Base-by-base conservation (phyloP, 192 early-diverging fungal species). In the Phycomyces blakesleeanus region DNA sequence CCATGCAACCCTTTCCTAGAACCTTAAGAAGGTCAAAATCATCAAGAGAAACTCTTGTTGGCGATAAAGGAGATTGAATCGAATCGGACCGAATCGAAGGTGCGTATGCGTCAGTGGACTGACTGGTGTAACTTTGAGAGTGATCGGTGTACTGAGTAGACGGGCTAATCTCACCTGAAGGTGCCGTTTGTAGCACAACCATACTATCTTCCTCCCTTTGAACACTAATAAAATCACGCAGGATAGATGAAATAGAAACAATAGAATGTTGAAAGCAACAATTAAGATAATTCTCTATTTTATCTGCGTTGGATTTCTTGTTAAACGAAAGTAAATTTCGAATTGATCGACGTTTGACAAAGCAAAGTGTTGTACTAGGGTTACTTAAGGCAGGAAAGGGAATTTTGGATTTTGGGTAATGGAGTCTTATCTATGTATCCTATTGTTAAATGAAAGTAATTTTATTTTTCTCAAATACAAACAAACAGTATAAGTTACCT, bases 1-100 rank as follows among this genome's bases (percentile, higher is more conserved):
- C 91, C 75, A 93, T 90, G 50, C 81, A 83, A 7, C 91, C 91
- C 55, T 87, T 87, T 1, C 91, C 91, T n/a, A 93, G 76, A 0
- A 93, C 84, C 62, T 91, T 86, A 0, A 93, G 69, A 24, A 91
- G 75, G 18, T 85, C 82, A 66, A 93, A 93, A 52, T 72, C 59
- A 29, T 72, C 50, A 8, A 72, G 47, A 14, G 70, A 62, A 29
- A 62, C 41, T 29, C 40, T 49, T 18, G 47, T 7, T 5, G 16
- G 29, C 18, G 51, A 57, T 20, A 34, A 15, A 27, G 41, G 3
- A 34, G 41, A 40, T 60, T 22, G 40, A 60, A 21, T 42, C 1
- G 39, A 52, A 18, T 41, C 29, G 29, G 29, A 34, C 29, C 18
- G 14, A 47, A 40, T 18, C n/a, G 14, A 53, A n/a, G 62, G 39